phyloP scores from a whole-genome alignment of 805 yeast genomes.

The Wickerhamomyces silvicola region DNA sequence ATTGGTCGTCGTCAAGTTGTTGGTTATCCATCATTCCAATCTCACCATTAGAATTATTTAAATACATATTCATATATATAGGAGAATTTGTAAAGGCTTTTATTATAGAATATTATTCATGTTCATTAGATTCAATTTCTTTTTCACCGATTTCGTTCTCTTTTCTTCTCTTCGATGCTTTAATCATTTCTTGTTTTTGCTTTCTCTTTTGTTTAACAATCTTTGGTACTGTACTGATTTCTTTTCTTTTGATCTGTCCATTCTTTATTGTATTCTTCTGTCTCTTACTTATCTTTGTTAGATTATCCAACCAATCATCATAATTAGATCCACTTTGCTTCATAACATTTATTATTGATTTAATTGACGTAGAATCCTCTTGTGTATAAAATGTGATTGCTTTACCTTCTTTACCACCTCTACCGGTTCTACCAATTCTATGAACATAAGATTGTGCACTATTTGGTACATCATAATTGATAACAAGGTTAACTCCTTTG shows the following conservation, averaged over 20 bases:
- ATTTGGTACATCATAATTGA: conserved; percentile 94
- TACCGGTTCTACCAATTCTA: conserved; percentile 97
- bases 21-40: conserved; percentile 69
- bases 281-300: conserved; percentile 56
- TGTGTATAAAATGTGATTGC: conserved; percentile 93
- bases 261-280: conserved; percentile 57
- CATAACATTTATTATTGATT: conserved; percentile 90
- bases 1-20: conserved; percentile 92
- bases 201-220: conserved; percentile 57
- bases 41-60: conserved; percentile 25
- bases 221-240: conserved; percentile 80
- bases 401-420: conserved; percentile 82
- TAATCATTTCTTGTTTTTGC: conserved; percentile 64
- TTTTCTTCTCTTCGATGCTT: conserved; percentile 61
- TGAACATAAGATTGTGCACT: conserved; percentile 94
- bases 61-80: conserved; percentile 6
- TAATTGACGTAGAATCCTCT: conserved; percentile 70
- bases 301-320: conserved; percentile 75
- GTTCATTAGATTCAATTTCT: background rate
- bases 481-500: conserved; percentile 89
- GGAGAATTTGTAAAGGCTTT: background rate
- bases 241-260: conserved; percentile 55
- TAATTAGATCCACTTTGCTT: conserved; percentile 78
- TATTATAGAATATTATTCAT: background rate
- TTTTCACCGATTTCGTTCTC: conserved; percentile 4